A percentile compares a stretch with the other conserved stretches of the same genome.
Conservation (phyloP, 345 rosid genomes). For the Eucalyptus polybractea region DNA sequence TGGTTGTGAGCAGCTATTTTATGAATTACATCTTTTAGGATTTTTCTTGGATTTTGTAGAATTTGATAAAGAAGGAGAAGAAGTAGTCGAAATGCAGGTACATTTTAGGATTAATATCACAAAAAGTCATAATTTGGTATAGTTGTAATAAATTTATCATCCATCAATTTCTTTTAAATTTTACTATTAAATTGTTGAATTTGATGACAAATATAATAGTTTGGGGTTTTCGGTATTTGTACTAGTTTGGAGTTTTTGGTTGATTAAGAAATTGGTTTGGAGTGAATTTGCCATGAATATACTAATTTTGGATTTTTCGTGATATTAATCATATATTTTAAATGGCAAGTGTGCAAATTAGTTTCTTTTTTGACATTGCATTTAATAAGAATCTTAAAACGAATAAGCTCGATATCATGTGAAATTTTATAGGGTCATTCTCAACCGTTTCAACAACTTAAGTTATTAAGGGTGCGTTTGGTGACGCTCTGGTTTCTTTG, state of each 20-base stretch:
- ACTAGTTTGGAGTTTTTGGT: too few relatives aligned
- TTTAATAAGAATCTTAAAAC: background rate
- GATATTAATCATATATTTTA: too few relatives aligned
- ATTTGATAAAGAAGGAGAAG: background rate
- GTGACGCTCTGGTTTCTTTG: accelerated
- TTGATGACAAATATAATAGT: too few relatives aligned
- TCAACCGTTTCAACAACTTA: too few relatives aligned
- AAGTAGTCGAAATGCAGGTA: background rate
- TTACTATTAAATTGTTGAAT: too few relatives aligned
- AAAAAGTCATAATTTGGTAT: too few relatives aligned
- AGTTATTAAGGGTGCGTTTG: accelerated
- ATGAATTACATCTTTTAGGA: background rate
- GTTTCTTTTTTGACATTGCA: background rate
- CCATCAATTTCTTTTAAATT: too few relatives aligned
- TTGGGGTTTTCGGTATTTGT: too few relatives aligned
- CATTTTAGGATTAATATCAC: background rate
- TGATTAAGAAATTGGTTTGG: too few relatives aligned
- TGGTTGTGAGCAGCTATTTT: background rate
- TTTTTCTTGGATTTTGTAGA: background rate
- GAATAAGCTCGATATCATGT: background rate
- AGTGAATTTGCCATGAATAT: too few relatives aligned
- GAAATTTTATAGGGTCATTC: too few relatives aligned
- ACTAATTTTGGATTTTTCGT: too few relatives aligned
- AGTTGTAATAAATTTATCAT: accelerated
- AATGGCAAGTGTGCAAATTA: background rate